These are phyloP conservation scores for Monosporozyma unispora DNA, from an alignment of 805 yeast genomes.

Conservation along the genomic window DNA sequence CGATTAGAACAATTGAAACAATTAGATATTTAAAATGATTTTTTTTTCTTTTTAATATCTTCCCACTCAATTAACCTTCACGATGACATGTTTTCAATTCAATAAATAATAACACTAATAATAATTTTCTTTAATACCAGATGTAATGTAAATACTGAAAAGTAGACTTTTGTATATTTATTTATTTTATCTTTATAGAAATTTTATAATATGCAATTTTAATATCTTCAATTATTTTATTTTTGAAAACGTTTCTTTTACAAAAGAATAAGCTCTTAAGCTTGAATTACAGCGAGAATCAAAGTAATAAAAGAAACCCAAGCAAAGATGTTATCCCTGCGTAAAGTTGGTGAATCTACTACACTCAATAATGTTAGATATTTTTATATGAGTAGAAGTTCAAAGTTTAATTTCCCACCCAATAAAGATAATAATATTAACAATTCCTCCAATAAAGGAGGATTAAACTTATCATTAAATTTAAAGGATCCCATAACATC, in stretches of 20 bases:
- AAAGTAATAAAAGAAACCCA: not conserved
- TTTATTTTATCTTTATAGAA: not conserved
- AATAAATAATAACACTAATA: too few species aligned
- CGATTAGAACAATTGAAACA: constrained; percentile 39
- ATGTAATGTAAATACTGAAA: not conserved
- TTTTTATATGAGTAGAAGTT: not conserved
- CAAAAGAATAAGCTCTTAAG: not conserved
- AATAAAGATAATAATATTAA: not conserved
- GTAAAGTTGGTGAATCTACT: not conserved
- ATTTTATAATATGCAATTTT: not conserved
- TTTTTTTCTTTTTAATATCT: too few species aligned
- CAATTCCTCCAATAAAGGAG: not conserved
- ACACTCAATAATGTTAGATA: not conserved
- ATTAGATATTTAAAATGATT: constrained; percentile 11
- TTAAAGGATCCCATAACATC: not conserved
- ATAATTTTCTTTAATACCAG: not conserved
- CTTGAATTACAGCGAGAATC: too few species aligned
- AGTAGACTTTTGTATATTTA: not conserved
- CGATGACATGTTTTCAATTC: not conserved
- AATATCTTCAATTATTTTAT: not conserved
- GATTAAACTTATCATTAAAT: not conserved
- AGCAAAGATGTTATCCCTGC: not conserved
- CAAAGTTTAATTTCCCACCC: not conserved
- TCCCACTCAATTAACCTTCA: too few species aligned
- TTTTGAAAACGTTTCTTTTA: too few species aligned